Conservation (phyloP, 2,329 filamentous ascomycete species). For the Paramyrothecium roridum region DNA sequence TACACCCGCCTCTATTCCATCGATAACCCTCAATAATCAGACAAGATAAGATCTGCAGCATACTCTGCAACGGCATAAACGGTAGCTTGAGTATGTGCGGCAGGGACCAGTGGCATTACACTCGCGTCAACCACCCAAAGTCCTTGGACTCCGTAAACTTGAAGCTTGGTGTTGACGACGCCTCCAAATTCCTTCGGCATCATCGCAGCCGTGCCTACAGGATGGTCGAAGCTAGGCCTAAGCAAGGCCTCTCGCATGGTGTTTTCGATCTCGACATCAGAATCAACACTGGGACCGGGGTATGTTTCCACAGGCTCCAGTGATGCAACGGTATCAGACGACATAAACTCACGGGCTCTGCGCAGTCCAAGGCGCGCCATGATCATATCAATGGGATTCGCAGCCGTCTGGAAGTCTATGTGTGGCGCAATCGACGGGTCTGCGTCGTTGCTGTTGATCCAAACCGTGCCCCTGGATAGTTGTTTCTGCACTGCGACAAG, state of each 20-base stretch:
- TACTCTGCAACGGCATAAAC: constrained; percentile 14
- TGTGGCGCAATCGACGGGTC: constrained; percentile 12
- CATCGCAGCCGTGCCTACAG: constrained; percentile 47
- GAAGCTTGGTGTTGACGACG: constrained; percentile 42
- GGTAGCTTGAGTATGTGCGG: constrained; percentile 10
- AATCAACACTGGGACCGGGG: constrained; percentile 16
- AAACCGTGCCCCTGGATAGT: constrained; percentile 15
- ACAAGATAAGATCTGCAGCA: constrained; percentile 8
- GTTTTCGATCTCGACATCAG: constrained; percentile 14
- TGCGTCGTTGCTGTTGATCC: constrained; percentile 14
- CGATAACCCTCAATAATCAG: too few relatives aligned
- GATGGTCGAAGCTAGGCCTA: constrained; percentile 28
- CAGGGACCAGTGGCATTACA: constrained; percentile 12
- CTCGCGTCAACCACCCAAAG: constrained; percentile 14
- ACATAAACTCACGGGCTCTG: constrained; percentile 16
- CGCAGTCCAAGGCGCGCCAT: constrained; percentile 9
- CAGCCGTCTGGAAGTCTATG: constrained; percentile 15
- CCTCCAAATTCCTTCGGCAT: constrained; percentile 45
- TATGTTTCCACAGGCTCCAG: constrained; percentile 12
- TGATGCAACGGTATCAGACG: constrained; percentile 7
- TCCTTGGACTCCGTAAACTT: constrained; percentile 33
- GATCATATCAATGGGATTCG: constrained; percentile 15
- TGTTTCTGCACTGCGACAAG: constrained; percentile 16
- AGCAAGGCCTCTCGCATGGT: constrained; percentile 11
- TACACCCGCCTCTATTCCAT: too few relatives aligned